Evolutionary conservation across 2,329 filamentous ascomycete species (phyloP).

Genomic region (Stagonosporopsis tanaceti): DNA sequence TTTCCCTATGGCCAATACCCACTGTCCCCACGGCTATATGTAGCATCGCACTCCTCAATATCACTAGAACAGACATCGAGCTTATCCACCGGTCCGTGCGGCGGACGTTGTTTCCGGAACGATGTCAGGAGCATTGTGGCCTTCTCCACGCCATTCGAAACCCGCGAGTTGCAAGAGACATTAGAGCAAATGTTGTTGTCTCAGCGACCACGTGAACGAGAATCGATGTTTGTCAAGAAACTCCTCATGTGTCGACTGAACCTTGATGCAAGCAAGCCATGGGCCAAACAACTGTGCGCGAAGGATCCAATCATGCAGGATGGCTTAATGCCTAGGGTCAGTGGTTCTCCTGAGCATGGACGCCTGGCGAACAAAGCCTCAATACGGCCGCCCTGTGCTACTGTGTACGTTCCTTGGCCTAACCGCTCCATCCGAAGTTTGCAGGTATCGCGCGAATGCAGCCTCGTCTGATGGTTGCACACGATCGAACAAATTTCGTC

Average conservation of each 20-base stretch:
- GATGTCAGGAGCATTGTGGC: slow-evolving; percentile 12
- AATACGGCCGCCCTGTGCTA: slow-evolving; percentile 18
- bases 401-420: slow-evolving; percentile 17
- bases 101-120: slow-evolving; percentile 22
- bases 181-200: slow-evolving; percentile 13
- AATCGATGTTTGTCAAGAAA: slow-evolving; percentile 10
- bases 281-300: slow-evolving; percentile 9
- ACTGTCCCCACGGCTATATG: slow-evolving; percentile 17
- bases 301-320: slow-evolving; percentile 16
- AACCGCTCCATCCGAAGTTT: slow-evolving; percentile 4
- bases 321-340: slow-evolving; percentile 22
- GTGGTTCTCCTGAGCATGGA: slow-evolving; percentile 36
- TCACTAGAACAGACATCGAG: slow-evolving; percentile 5
- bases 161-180: slow-evolving; percentile 11
- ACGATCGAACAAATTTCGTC: background rate
- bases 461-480: slow-evolving; percentile 10
- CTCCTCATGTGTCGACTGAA: slow-evolving; percentile 8
- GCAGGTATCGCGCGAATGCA: slow-evolving; percentile 6
- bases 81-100: slow-evolving; percentile 16
- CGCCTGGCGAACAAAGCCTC: slow-evolving; percentile 34
- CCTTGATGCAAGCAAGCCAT: slow-evolving; percentile 12
- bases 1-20: slow-evolving; percentile 8
- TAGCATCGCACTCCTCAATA: slow-evolving; percentile 12
- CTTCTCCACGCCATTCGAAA: slow-evolving; percentile 24
- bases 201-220: slow-evolving; percentile 4